Percentiles rank a stretch among this genome's conserved stretches.
phyloP scores from a whole-genome alignment of 2,329 filamentous ascomycete species.

The Penicillium polonicum region DNA sequence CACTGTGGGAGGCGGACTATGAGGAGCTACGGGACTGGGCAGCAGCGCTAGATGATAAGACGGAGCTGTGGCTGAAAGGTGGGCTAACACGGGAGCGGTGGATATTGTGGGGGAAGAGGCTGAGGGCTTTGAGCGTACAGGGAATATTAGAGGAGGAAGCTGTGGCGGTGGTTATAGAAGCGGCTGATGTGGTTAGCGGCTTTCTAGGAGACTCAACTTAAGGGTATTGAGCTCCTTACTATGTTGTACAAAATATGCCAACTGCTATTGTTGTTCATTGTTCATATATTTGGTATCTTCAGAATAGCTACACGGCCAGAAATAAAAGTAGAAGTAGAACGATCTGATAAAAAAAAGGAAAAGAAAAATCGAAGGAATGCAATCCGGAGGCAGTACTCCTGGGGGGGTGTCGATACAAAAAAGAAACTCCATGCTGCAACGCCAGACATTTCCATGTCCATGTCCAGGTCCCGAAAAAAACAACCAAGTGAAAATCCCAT shows the following conservation, averaged over 20 bases:
- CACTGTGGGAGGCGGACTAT: not conserved
- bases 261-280: not conserved
- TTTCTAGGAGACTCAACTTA: not conserved
- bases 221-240: not conserved
- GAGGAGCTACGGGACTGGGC: not conserved
- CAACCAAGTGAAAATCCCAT: conserved; percentile 16
- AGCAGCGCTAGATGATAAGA: not conserved
- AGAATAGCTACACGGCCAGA: conserved; percentile 20
- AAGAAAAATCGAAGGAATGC: conserved; percentile 10
- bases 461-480: conserved; percentile 2
- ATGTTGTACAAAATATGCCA: not conserved
- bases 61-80: not conserved
- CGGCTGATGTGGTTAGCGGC: not conserved
- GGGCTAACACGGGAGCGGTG: not conserved
- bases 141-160: not conserved
- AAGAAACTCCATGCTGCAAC: conserved; percentile 11
- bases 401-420: conserved; percentile 19
- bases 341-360: conserved; percentile 4
- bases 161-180: not conserved
- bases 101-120: not conserved
- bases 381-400: conserved; percentile 16
- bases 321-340: conserved; percentile 9
- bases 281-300: conserved; percentile 27
- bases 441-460: conserved; percentile 7
- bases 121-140: not conserved